phyloP scores from a whole-genome alignment of 1,284 basidiomycete genomes.

The Flammula alnicola region DNA sequence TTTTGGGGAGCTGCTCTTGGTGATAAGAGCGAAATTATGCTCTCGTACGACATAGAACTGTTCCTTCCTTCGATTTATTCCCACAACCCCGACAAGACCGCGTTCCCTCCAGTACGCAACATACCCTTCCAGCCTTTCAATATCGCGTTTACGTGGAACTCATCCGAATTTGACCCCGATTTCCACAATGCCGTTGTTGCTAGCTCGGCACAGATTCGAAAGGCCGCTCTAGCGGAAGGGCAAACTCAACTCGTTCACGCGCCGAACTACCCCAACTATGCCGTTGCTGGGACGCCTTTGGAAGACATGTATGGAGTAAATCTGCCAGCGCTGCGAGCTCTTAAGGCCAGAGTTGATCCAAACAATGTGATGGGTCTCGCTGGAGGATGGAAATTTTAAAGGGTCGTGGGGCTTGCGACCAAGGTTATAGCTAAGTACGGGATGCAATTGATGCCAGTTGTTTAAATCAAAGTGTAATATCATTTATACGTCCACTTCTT shows the following conservation, averaged over 20 bases:
- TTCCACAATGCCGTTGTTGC: slow-evolving; percentile 45
- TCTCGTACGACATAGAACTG: slow-evolving; percentile 54
- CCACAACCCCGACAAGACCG: slow-evolving; percentile 41
- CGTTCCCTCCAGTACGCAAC: slow-evolving; percentile 50
- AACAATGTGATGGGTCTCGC: slow-evolving; percentile 56
- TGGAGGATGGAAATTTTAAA: slow-evolving; percentile 41
- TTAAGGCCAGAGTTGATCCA: slow-evolving; percentile 52
- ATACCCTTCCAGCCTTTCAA: slow-evolving; percentile 11
- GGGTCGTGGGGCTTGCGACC: no score
- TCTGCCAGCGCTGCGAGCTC: slow-evolving; percentile 37
- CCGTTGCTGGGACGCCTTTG: slow-evolving; percentile 48
- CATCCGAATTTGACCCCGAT: slow-evolving; percentile 36
- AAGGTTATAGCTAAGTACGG: no score
- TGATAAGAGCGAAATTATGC: slow-evolving; percentile 14
- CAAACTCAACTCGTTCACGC: slow-evolving; percentile 41
- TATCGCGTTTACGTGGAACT: slow-evolving; percentile 40
- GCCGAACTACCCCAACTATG: slow-evolving; percentile 55
- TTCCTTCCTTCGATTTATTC: slow-evolving; percentile 50
- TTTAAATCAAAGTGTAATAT: no score
- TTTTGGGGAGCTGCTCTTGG: slow-evolving; percentile 12
- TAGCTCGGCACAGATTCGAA: slow-evolving; percentile 30
- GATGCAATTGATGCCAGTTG: no score
- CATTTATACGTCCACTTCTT: no score
- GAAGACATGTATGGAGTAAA: slow-evolving; percentile 51
- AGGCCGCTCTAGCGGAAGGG: slow-evolving; percentile 38